These are phyloP conservation scores for Ceraceosorus guamensis DNA, from an alignment of 1,284 basidiomycete species.

Conservation along the genomic window DNA sequence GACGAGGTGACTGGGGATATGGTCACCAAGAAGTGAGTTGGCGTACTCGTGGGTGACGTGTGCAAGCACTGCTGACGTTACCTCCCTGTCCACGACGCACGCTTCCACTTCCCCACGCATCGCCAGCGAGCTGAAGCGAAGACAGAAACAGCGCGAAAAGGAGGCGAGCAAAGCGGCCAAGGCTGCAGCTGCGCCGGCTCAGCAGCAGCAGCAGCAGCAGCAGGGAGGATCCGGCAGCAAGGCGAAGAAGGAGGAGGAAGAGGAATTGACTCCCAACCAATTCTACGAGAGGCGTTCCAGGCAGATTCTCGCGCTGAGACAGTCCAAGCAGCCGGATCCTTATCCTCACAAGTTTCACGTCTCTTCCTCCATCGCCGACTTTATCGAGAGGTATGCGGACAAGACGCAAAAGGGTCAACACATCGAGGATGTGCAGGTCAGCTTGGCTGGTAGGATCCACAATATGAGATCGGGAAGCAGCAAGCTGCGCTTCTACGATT, in stretches of 20 bases:
- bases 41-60: too few relatives aligned
- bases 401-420: conserved; percentile 48
- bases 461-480: conserved; percentile 74
- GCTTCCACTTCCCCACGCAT: not conserved
- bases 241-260: conserved; percentile 18
- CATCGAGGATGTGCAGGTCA: conserved; percentile 50
- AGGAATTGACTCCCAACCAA: conserved; percentile 57
- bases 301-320: conserved; percentile 76
- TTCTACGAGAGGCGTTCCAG: conserved; percentile 90
- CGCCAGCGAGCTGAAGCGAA: conserved; percentile 34
- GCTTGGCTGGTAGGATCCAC: conserved; percentile 81
- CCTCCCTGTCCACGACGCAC: not conserved
- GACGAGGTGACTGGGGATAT: conserved; percentile 47
- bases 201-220: conserved; percentile 1
- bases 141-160: conserved; percentile 61
- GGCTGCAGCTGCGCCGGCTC: conserved; percentile 38
- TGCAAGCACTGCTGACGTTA: not conserved
- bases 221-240: conserved; percentile 9
- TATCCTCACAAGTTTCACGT: conserved; percentile 99
- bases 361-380: conserved; percentile 67
- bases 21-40: conserved; percentile 41
- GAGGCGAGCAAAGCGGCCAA: conserved; percentile 78
- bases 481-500: conserved; percentile 90
- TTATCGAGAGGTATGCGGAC: conserved; percentile 67
- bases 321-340: conserved; percentile 72